Evolutionary conservation across 2,329 filamentous ascomycete species (phyloP), one percentile per base, ranked within the genome.

Genomic region (Hymenoscyphus scutula): DNA sequence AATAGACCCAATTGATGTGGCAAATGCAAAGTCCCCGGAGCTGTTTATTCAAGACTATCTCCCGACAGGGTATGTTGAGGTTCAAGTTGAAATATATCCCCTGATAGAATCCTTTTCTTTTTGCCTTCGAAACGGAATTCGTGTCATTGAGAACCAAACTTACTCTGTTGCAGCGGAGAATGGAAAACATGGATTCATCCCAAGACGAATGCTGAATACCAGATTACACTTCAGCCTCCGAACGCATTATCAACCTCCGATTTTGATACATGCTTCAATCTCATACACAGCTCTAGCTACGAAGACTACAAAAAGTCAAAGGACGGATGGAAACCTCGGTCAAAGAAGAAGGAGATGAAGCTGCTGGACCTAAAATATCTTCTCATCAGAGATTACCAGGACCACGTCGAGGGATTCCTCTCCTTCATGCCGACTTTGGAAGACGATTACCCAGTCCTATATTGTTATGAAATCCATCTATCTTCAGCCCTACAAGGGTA

Each of bases 381-480:
- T 7, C 75, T 92, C 3, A 81, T 90, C 56, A 80, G 79, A 65
- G 73, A 75, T 10, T 67, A 72, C 23, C 63, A 62, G 5, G 60
- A 69, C 15, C 5, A n/a, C 11, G 66, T 88, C 8, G 73, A 75
- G 19, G 86, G 80, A 4, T 89, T 90, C 69, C 79, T 82, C 1
- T 89, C 86, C n/a, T 78, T 90, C 70, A 88, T 90, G 87, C 82
- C 89, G n/a, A 89, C 86, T 1, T 84, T 84, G 69, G 89, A 91
- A 71, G 84, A 87, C 65, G 81, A 81, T 1, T 77, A 84, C 63
- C 79, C 86, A 0, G 89, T 92, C 1, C 72, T 92, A 23, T 94
- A 92, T 74, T 88, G 90, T 74, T 94, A 92, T 73, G 90, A 94
- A 76, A 85, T 94, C 38, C 90, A 94, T 71, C 80, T 93, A 2